A percentile compares a stretch with the other conserved stretches of the same genome.
phyloP scores from a whole-genome alignment of 2,329 filamentous ascomycete genomes.

The Alternaria triticina region DNA sequence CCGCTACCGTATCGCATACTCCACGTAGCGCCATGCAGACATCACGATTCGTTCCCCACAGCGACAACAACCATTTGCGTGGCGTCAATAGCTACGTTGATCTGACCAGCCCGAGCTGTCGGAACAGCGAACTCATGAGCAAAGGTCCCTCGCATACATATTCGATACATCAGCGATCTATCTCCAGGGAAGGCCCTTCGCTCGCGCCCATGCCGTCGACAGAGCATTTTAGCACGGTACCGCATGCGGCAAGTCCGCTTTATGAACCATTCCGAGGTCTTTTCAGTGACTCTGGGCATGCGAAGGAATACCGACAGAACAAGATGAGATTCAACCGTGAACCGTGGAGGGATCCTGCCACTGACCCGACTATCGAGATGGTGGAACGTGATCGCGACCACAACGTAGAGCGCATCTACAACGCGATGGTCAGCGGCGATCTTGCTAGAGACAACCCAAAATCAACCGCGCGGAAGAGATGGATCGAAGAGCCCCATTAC shows the following conservation, averaged over 20 bases:
- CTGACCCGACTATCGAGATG: slow-evolving; percentile 30
- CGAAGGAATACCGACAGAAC: slow-evolving; percentile 32
- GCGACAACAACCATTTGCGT: slow-evolving; percentile 16
- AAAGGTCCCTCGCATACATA: slow-evolving; percentile 5
- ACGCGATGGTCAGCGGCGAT: slow-evolving; percentile 41
- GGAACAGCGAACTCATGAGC: neutral
- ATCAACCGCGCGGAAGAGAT: slow-evolving; percentile 44
- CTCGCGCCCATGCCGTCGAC: slow-evolving; percentile 12
- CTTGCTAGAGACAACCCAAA: slow-evolving; percentile 37
- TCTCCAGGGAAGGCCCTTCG: slow-evolving; percentile 2
- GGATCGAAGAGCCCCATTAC: slow-evolving; percentile 41
- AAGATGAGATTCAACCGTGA: slow-evolving; percentile 33
- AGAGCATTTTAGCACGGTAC: slow-evolving; percentile 1
- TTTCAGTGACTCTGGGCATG: slow-evolving; percentile 27
- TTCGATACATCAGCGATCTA: slow-evolving; percentile 14
- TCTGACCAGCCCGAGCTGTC: slow-evolving; percentile 8
- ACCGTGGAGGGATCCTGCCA: slow-evolving; percentile 31
- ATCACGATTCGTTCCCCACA: slow-evolving; percentile 3
- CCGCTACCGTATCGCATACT: slow-evolving; percentile 8
- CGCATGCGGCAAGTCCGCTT: slow-evolving; percentile 9
- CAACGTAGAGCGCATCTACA: slow-evolving; percentile 39
- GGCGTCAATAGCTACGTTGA: slow-evolving; percentile 17
- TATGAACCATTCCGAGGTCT: slow-evolving; percentile 29
- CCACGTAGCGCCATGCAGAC: neutral
- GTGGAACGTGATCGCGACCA: slow-evolving; percentile 23